A percentile compares a stretch with the other conserved stretches of the same genome.
Conservation (phyloP, 2,329 filamentous ascomycete species). For the Botrytis tulipae region DNA sequence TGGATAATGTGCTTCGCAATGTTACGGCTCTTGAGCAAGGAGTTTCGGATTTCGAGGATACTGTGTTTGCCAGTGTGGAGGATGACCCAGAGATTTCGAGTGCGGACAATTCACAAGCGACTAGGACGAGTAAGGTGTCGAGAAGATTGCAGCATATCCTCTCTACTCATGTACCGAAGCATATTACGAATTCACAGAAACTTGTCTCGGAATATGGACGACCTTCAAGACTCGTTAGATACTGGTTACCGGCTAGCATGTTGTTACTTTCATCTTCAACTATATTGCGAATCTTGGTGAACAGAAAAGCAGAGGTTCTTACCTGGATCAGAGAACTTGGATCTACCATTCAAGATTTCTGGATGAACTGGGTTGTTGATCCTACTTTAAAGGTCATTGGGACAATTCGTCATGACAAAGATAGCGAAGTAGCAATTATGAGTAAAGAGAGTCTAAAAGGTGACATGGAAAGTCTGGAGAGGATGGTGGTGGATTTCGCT, state of each 20-base stretch:
- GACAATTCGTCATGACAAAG: slow-evolving; percentile 89
- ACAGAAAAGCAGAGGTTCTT: slow-evolving; percentile 71
- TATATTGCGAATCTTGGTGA: slow-evolving; percentile 74
- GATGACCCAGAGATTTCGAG: slow-evolving; percentile 58
- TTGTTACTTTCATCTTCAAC: slow-evolving; percentile 82
- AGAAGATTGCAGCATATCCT: slow-evolving; percentile 69
- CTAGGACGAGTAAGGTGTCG: slow-evolving; percentile 57
- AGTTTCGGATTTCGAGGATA: slow-evolving; percentile 64
- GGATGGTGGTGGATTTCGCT: slow-evolving; percentile 98
- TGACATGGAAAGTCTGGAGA: slow-evolving; percentile 86
- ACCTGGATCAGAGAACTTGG: slow-evolving; percentile 80
- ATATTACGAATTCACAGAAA: slow-evolving; percentile 55
- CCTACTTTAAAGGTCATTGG: slow-evolving; percentile 79
- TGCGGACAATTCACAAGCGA: slow-evolving; percentile 38
- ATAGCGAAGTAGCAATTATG: slow-evolving; percentile 94
- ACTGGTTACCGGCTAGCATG: slow-evolving; percentile 77
- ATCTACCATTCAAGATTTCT: slow-evolving; percentile 80
- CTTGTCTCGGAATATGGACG: slow-evolving; percentile 67
- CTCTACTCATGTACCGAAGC: slow-evolving; percentile 63
- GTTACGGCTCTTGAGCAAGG: slow-evolving; percentile 62
- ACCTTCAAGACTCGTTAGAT: slow-evolving; percentile 72
- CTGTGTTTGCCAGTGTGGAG: slow-evolving; percentile 61
- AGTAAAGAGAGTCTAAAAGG: slow-evolving; percentile 87
- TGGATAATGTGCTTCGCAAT: slow-evolving; percentile 79
- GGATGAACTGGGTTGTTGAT: slow-evolving; percentile 93